A percentile compares a stretch with the other conserved stretches of the same genome.
Evolutionary conservation across 345 rosid species (phyloP).

Genomic region (Rhodamnia rubescens): DNA sequence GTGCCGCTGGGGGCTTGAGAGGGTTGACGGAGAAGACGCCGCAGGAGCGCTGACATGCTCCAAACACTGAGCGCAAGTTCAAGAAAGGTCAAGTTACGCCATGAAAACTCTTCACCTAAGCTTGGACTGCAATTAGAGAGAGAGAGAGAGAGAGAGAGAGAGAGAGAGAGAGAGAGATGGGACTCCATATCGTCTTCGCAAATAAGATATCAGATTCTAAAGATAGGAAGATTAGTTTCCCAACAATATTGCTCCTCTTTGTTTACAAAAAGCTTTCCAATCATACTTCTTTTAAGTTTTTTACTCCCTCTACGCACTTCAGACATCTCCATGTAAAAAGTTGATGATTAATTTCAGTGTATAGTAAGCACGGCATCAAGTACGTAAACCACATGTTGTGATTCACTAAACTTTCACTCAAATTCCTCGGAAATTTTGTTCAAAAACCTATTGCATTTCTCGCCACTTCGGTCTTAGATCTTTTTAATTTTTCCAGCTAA

Average conservation of each 20-base stretch:
- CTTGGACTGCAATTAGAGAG: not conserved
- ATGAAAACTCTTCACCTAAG: not conserved
- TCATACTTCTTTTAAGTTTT: not conserved
- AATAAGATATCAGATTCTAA: not conserved
- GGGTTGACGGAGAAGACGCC: not conserved
- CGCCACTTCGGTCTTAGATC: too few relatives aligned
- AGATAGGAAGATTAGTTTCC: not conserved
- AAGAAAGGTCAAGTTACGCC: not conserved
- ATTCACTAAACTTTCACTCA: not conserved
- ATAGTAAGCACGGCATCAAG: not conserved
- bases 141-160: not conserved
- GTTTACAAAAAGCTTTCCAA: not conserved
- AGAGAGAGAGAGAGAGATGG: not conserved
- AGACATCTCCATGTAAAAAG: not conserved
- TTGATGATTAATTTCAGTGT: fast-evolving
- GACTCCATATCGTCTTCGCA: not conserved
- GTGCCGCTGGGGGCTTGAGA: not conserved
- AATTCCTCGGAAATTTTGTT: not conserved
- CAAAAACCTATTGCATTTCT: too few relatives aligned
- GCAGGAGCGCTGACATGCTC: not conserved
- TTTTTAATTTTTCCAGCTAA: too few relatives aligned
- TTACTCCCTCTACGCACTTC: fast-evolving
- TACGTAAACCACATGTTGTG: fast-evolving
- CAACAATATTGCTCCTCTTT: not conserved
- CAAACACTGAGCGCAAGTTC: not conserved